These are phyloP conservation scores for Suillus plorans DNA, from an alignment of 768 basidiomycete genomes.

Conservation along the genomic window DNA sequence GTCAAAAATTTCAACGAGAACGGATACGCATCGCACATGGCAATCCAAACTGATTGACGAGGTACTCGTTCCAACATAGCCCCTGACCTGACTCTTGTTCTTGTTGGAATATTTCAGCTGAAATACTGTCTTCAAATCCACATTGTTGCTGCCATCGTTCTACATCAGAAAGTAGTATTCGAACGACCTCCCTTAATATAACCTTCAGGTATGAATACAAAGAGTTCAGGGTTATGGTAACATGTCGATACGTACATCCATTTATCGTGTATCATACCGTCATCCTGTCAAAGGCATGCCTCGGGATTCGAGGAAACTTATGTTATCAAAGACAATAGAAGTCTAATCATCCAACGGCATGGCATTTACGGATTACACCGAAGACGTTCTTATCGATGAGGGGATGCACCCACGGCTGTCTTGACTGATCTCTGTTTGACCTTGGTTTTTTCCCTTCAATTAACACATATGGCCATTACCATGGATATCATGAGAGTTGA, in stretches of 20 bases:
- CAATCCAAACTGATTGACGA: conserved; percentile 28
- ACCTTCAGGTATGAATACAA: conserved; percentile 22
- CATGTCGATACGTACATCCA: conserved; percentile 11
- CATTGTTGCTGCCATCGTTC: conserved; percentile 13
- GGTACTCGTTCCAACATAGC: conserved; percentile 26
- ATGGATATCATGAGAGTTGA: conserved; percentile 22
- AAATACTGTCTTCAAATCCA: conserved; percentile 21
- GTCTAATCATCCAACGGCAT: background rate
- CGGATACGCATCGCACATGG: conserved; percentile 24
- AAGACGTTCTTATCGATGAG: conserved; percentile 16
- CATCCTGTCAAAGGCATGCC: conserved; percentile 8
- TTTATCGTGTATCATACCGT: conserved; percentile 19
- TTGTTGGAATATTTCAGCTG: background rate
- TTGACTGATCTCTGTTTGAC: conserved; percentile 27
- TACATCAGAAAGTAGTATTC: background rate
- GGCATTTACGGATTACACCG: background rate
- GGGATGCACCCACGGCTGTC: background rate
- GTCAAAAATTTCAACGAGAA: conserved; percentile 24
- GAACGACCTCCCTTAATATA: conserved; percentile 15
- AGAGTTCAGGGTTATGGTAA: conserved; percentile 13
- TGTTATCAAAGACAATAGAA: conserved; percentile 12
- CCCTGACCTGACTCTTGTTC: conserved; percentile 17
- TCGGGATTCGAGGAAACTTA: background rate
- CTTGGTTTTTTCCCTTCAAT: conserved; percentile 21
- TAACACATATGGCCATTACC: conserved; percentile 25